phyloP scores from a whole-genome alignment of 345 rosid species.

The Dipteronia dyeriana region DNA sequence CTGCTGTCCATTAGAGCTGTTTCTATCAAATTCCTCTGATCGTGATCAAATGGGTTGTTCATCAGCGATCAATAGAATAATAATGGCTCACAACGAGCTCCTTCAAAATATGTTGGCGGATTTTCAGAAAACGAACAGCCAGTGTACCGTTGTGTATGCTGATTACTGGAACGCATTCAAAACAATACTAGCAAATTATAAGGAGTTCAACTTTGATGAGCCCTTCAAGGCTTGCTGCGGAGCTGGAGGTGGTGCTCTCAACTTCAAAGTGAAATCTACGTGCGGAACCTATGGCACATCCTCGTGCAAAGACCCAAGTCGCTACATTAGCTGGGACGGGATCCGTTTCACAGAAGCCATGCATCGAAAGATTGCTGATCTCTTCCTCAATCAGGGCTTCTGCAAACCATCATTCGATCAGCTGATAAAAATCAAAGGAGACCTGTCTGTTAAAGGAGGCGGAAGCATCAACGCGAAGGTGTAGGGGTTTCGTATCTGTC shows the following conservation, averaged over 20 bases:
- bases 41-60: constrained; percentile 39
- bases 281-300: constrained; percentile 34
- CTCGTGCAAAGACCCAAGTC: constrained; percentile 27
- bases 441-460: neutral
- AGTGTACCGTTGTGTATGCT: constrained; percentile 29
- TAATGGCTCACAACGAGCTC: constrained; percentile 37
- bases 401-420: constrained; percentile 33
- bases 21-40: constrained; percentile 12
- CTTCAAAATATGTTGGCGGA: constrained; percentile 33
- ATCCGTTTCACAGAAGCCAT: constrained; percentile 50
- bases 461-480: neutral
- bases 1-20: constrained; percentile 36
- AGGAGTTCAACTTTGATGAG: constrained; percentile 28
- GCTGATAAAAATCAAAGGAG: constrained; percentile 16
- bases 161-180: constrained; percentile 39
- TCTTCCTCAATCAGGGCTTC: constrained; percentile 38
- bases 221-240: constrained; percentile 50
- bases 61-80: constrained; percentile 23
- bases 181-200: constrained; percentile 19
- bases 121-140: constrained; percentile 8
- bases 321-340: constrained; percentile 46
- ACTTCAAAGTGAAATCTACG: constrained; percentile 33
- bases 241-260: constrained; percentile 30
- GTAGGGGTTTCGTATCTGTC: neutral
- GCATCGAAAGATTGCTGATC: constrained; percentile 25